Evolutionary conservation across 2,329 filamentous ascomycete genomes (phyloP), one percentile per base, ranked within the genome.

Genomic region (Pyricularia grisea): DNA sequence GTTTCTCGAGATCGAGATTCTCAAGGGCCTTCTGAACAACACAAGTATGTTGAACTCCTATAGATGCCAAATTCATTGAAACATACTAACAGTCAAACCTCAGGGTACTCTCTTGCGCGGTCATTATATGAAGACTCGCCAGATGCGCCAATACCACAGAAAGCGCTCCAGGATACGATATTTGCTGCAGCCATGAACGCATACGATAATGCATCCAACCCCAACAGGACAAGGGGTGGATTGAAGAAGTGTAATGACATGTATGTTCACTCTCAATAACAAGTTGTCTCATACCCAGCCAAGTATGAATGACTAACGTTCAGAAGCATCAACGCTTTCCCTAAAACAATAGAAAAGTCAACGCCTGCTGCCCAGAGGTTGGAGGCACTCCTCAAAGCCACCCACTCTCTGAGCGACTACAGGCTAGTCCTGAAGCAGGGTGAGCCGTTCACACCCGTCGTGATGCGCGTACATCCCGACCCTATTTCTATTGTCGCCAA

Each of bases 181-280:
- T 80, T 91, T 61, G 82, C 82, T 1, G 83, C 88, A 65, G 89
- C 90, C 1, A 85, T 93, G 80, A 83, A 86, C 68, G 86, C 90
- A 4, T 95, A 93, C 75, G 92, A 95, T 74, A 92, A 92, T 75
- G 92, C 92, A 3, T 92, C 90, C 27, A 95, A 95, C 74, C 90
- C 91, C 0, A 93, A 94, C 73, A 87, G 87, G 69, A 91, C 86
- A 1, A 84, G 92, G 72, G 92, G 92, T 20, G 90, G 90, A 0
- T 83, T 95, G 74, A 92, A 92, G 78, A 92, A 88, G 77, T 92
- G 91, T 65, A 85, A 90, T 72, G 90, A 93, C 67, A 90, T 92
- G 90, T 91, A 79, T 78, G 87, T 76, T 64, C 66, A 5, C 9
- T 25, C 1, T 2, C 31, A 7, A 9, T 67, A 5, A 17, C 9